Conservation (phyloP, 495 filamentous ascomycete genomes). For the Aspergillus campestris region DNA sequence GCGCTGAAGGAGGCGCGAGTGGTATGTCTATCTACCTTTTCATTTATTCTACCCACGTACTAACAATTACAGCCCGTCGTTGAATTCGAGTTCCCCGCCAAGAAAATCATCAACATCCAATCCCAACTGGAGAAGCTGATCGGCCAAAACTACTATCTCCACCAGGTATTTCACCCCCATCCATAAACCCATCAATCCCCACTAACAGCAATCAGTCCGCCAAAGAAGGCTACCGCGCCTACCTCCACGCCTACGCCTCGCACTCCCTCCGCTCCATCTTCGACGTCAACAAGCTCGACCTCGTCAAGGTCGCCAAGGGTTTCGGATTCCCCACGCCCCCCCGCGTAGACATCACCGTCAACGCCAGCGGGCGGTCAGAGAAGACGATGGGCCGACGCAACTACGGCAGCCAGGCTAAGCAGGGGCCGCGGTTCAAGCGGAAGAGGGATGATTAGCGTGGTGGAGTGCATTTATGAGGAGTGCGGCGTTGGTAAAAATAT, state of each 20-base stretch:
- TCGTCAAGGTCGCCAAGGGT: slow-evolving; percentile 86
- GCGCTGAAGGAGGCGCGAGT: slow-evolving; percentile 88
- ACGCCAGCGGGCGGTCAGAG: slow-evolving; percentile 77
- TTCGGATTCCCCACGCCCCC: slow-evolving; percentile 90
- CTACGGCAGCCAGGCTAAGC: slow-evolving; percentile 66
- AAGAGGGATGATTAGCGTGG: no score
- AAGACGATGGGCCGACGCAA: slow-evolving; percentile 74
- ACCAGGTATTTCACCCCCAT: slow-evolving; percentile 47
- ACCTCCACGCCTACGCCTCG: slow-evolving; percentile 89
- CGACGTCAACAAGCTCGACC: slow-evolving; percentile 86
- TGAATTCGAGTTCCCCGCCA: slow-evolving; percentile 88
- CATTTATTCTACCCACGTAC: not conserved
- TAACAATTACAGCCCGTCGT: slow-evolving; percentile 55
- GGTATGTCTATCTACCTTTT: no score
- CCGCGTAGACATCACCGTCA: slow-evolving; percentile 79
- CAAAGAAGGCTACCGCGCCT: slow-evolving; percentile 69
- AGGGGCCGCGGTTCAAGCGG: slow-evolving; percentile 41
- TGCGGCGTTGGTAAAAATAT: no score
- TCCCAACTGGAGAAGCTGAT: slow-evolving; percentile 90
- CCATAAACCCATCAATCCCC: slow-evolving; percentile 8
- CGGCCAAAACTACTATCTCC: slow-evolving; percentile 89
- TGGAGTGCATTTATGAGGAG: no score
- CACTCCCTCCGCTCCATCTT: slow-evolving; percentile 87
- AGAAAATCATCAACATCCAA: slow-evolving; percentile 92
- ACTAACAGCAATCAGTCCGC: slow-evolving; percentile 37